Conservation (phyloP, 768 basidiomycete species). For the Phaeotremella fagi region DNA sequence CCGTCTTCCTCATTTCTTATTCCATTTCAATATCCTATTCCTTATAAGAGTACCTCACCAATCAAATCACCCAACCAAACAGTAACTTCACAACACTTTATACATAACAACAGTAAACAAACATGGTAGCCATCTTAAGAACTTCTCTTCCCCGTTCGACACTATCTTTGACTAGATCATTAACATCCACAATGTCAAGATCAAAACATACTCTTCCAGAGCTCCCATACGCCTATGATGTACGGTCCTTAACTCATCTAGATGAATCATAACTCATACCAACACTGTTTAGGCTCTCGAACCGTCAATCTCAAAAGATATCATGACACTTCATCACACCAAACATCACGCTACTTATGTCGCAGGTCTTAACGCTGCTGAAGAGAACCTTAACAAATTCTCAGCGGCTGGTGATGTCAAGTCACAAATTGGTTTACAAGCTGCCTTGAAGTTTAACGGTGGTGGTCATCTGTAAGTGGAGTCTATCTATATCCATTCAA, state of each 20-base stretch:
- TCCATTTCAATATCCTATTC: no score
- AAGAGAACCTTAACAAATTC: conserved; percentile 63
- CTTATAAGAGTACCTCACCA: no score
- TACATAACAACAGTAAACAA: no score
- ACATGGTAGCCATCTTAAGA: conserved; percentile 22
- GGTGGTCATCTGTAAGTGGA: conserved; percentile 62
- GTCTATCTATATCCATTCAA: no score
- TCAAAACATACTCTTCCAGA: conserved; percentile 67
- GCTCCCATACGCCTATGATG: conserved; percentile 76
- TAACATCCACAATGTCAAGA: conserved; percentile 11
- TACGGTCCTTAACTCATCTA: conserved; percentile 16
- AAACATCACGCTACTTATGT: conserved; percentile 97
- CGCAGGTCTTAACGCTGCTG: conserved; percentile 84
- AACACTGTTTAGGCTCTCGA: conserved; percentile 58
- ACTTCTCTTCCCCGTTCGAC: conserved; percentile 10
- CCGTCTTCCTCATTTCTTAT: no score
- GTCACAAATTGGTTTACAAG: conserved; percentile 79
- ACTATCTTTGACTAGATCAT: not conserved
- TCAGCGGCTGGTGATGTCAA: conserved; percentile 55
- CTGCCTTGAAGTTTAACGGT: conserved; percentile 92
- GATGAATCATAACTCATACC: not conserved
- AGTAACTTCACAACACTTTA: no score
- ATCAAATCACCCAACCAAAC: no score
- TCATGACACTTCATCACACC: conserved; percentile 90
- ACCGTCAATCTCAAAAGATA: conserved; percentile 85